A percentile compares a stretch with the other conserved stretches of the same genome.
Evolutionary conservation across 805 yeast genomes (phyloP).

Genomic region (Candida cerambycidarum): DNA sequence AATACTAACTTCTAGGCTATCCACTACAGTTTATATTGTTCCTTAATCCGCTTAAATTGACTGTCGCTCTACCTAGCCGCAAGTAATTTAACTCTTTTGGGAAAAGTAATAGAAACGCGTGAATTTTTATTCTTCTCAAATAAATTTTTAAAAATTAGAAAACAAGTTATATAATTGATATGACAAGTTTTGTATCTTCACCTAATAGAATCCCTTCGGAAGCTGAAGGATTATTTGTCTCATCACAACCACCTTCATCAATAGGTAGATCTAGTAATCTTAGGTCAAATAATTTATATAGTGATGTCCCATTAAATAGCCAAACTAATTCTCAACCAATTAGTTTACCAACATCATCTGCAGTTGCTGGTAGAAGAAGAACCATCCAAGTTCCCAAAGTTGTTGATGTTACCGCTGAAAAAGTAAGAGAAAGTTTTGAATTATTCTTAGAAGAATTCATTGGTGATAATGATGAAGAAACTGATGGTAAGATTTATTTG

Average conservation of each 20-base stretch:
- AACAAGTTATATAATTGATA: constrained; percentile 10
- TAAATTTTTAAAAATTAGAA: neutral
- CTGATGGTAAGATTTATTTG: constrained; percentile 62
- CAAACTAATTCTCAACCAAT: constrained; percentile 8
- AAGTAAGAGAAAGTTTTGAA: constrained; percentile 89
- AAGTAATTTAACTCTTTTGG: constrained; percentile 19
- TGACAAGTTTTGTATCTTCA: constrained; percentile 46
- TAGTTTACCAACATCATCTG: constrained; percentile 15
- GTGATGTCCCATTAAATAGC: constrained; percentile 19
- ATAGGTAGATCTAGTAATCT: constrained; percentile 34
- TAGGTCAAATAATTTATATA: constrained; percentile 30
- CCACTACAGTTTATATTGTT: no score
- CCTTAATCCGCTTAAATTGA: no score
- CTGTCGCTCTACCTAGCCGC: neutral
- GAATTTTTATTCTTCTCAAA: neutral
- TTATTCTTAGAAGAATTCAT: constrained; percentile 70
- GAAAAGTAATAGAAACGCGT: constrained; percentile 17
- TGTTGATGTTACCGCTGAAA: constrained; percentile 88
- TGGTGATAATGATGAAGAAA: constrained; percentile 27
- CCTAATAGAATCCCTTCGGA: constrained; percentile 44
- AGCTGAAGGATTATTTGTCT: constrained; percentile 39
- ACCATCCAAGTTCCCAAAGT: constrained; percentile 79
- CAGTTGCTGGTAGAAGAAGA: constrained; percentile 48
- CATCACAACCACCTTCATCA: constrained; percentile 45
- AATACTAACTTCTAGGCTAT: no score